phyloP scores from a whole-genome alignment of 106 monocot genomes.

The Allium cepa region DNA sequence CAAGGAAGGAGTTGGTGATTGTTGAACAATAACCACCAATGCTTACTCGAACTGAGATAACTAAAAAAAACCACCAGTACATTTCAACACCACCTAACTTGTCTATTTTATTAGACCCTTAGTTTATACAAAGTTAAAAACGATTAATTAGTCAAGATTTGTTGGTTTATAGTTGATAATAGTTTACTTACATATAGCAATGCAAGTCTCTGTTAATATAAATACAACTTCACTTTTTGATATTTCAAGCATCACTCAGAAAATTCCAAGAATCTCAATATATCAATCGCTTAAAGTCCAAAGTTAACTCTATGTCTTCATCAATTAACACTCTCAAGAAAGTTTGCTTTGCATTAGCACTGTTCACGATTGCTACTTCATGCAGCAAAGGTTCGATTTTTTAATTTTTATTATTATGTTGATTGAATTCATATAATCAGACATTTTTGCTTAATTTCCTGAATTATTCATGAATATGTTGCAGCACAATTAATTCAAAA shows the following conservation, averaged over 20 bases:
- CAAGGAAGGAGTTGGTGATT: conserved; percentile 13
- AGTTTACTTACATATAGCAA: background rate
- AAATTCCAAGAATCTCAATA: background rate
- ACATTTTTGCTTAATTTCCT: background rate
- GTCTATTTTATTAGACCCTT: background rate
- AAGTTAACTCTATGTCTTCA: background rate
- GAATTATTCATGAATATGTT: background rate
- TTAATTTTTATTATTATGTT: background rate
- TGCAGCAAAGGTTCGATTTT: conserved; percentile 14
- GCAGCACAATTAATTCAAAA: conserved; percentile 9
- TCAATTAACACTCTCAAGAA: conserved; percentile 1
- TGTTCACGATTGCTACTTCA: conserved; percentile 10
- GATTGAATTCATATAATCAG: background rate
- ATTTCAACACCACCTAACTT: conserved; percentile 4
- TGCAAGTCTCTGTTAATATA: background rate
- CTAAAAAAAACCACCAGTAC: background rate
- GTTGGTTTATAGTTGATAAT: background rate
- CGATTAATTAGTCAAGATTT: conserved; percentile 2
- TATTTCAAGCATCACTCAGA: background rate
- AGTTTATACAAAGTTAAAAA: background rate
- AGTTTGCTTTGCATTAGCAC: conserved; percentile 7
- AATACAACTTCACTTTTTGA: conserved; percentile 1
- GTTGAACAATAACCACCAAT: conserved; percentile 14
- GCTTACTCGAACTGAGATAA: background rate
- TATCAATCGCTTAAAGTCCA: background rate